Base-by-base conservation (phyloP, 495 filamentous ascomycete genomes). In the Penicillium odoratum region DNA sequence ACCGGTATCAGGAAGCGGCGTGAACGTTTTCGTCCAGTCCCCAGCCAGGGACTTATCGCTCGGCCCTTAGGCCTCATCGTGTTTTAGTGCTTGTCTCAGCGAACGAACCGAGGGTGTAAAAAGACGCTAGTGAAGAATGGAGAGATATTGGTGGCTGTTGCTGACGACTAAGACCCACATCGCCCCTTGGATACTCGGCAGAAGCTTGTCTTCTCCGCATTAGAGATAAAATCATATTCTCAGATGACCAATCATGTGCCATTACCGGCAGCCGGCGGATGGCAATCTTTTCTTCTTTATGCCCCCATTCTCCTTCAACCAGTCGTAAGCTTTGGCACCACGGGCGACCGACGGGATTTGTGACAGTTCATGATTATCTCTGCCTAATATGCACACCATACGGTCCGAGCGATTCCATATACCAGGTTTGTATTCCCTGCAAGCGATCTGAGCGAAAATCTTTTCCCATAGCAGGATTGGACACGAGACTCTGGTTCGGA, bases 151-250 rank as follows among this genome's bases (percentile, higher is more conserved):
- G 51, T 31, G 52, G 46, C 46, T 48, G 46, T 48, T 48, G 46
- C 46, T 48, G 46, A 48, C 46, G 46, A 48, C 46, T 48, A 7
- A 7, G 30, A 18, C 21, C 53, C 53, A 56, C 53, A 25, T 48
- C 9, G 31, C 25, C 31, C 44, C 25, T 26, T 56, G 33, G 53
- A 56, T 8, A 31, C 53, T 49, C 30, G 53, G 55, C 46, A 51
- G 29, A 57, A 57, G 55, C 55, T 57, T 57, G 55, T 57, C 48
- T 51, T 51, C 47, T 57, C 48, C 48, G 55, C 55, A 36, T 51
- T 38, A 40, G 25, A 45, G n/a, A 13, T 13, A 31, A 45, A 26
- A 21, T 36, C 31, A 33, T 13, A 4, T 48, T 8, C 7, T 25
- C 18, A 16, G 18, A 26, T 13, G n/a, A 8, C 53, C 31, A 48